These are phyloP conservation scores for Elasticomyces elasticus DNA, from an alignment of 495 filamentous ascomycete species.

Conservation along the genomic window DNA sequence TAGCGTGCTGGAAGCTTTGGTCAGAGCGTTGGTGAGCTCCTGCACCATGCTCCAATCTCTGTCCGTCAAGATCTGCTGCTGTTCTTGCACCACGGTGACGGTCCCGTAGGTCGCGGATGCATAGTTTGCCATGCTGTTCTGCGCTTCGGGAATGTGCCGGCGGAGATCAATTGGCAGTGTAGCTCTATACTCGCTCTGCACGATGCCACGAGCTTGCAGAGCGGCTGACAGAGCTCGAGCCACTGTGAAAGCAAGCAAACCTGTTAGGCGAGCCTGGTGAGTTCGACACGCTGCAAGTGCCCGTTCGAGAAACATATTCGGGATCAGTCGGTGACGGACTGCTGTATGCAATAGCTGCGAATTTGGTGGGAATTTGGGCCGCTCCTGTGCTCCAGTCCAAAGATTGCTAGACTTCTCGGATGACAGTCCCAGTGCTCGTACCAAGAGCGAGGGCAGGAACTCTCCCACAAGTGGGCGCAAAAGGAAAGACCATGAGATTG, in stretches of 20 bases:
- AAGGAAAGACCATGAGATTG: not conserved
- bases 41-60: not conserved
- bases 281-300: conserved; percentile 1
- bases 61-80: not conserved
- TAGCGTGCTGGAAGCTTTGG: not conserved
- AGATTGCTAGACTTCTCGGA: not conserved
- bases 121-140: conserved; percentile 1
- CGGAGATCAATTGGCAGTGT: not conserved
- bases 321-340: not conserved
- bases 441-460: not conserved
- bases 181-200: not conserved
- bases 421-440: not conserved
- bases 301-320: not conserved
- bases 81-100: not conserved
- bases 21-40: not conserved
- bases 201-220: not conserved
- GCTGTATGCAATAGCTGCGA: not conserved
- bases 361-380: not conserved
- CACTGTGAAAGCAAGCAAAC: not conserved
- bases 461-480: not conserved
- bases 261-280: conserved; percentile 1
- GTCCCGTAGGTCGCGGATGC: conserved; percentile 1
- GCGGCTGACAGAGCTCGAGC: not conserved
- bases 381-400: not conserved
- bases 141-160: not conserved